A percentile compares a stretch with the other conserved stretches of the same genome.
Evolutionary conservation across 106 monocot genomes (phyloP).

Genomic region (Allium cepa): DNA sequence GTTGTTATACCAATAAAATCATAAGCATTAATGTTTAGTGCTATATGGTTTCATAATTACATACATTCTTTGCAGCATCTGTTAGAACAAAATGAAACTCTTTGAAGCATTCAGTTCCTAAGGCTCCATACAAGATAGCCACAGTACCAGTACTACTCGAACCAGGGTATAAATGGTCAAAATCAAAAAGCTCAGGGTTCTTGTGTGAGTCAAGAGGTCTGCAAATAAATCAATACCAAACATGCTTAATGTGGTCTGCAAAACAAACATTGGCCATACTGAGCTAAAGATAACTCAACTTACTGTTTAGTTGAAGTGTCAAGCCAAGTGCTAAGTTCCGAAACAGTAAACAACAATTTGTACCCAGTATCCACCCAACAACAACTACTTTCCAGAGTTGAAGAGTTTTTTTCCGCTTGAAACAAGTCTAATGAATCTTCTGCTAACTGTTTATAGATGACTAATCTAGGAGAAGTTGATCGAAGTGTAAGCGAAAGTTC

Average conservation of each 20-base stretch:
- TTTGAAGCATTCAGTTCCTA: conserved; percentile 86
- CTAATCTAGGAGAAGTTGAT: conserved; percentile 69
- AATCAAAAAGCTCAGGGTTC: conserved; percentile 78
- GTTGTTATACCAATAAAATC: too few relatives aligned
- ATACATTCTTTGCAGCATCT: conserved; percentile 70
- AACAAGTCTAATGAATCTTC: conserved; percentile 61
- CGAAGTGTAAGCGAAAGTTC: conserved; percentile 75
- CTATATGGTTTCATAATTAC: neutral
- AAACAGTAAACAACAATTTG: conserved; percentile 37
- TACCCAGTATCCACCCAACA: conserved; percentile 91
- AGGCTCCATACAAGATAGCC: conserved; percentile 80
- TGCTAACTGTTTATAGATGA: conserved; percentile 76
- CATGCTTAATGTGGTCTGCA: too few relatives aligned
- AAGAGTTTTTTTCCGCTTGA: conserved; percentile 16
- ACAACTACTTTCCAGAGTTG: conserved; percentile 37
- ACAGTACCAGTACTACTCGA: conserved; percentile 26
- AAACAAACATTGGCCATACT: neutral
- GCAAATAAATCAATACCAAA: neutral
- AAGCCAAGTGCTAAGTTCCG: conserved; percentile 55
- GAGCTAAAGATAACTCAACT: conserved; percentile 6
- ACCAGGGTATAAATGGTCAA: conserved; percentile 68
- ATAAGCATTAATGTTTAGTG: too few relatives aligned
- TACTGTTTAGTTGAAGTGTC: conserved; percentile 27
- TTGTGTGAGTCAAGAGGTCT: conserved; percentile 12
- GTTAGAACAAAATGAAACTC: conserved; percentile 59